phyloP scores from a whole-genome alignment of 371 early-diverging fungal species.

The Mortierella sp. region DNA sequence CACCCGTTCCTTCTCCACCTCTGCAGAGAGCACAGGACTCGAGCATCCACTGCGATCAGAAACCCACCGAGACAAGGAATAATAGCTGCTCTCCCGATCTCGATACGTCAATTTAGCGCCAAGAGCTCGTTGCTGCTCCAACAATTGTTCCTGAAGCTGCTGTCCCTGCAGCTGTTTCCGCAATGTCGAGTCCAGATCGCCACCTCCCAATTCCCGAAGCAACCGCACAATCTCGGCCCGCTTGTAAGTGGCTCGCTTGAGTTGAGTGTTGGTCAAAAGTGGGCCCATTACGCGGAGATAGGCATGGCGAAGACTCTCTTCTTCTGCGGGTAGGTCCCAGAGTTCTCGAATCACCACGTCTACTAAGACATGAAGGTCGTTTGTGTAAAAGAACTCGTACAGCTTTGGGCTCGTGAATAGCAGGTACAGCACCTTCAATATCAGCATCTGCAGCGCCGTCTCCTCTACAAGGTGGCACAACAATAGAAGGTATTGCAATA shows the following conservation, averaged over 20 bases:
- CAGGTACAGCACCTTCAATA: conserved; percentile 77
- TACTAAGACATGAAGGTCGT: conserved; percentile 86
- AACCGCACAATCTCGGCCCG: conserved; percentile 63
- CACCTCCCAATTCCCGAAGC: conserved; percentile 55
- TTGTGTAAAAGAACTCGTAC: conserved; percentile 86
- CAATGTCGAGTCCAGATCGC: conserved; percentile 37
- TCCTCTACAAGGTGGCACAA: conserved; percentile 65
- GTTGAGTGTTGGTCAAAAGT: conserved; percentile 76
- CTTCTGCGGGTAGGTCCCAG: conserved; percentile 79
- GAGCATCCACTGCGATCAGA: conserved; percentile 31
- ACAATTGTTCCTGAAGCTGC: conserved; percentile 23
- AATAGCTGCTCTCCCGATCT: conserved; percentile 35
- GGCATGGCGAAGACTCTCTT: conserved; percentile 80
- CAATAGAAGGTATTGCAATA: background rate
- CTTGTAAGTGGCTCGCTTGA: conserved; percentile 66
- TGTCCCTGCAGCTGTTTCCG: conserved; percentile 35
- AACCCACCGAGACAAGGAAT: conserved; percentile 17
- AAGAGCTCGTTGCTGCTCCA: conserved; percentile 23
- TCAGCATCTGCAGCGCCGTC: conserved; percentile 74
- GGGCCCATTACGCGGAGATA: conserved; percentile 83
- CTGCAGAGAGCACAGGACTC: conserved; percentile 26
- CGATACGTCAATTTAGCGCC: conserved; percentile 34
- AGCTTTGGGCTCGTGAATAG: conserved; percentile 73
- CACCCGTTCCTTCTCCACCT: conserved; percentile 1
- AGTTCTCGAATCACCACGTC: conserved; percentile 88